phyloP scores from a whole-genome alignment of 805 yeast species.

The Nakazawaea ernobii region DNA sequence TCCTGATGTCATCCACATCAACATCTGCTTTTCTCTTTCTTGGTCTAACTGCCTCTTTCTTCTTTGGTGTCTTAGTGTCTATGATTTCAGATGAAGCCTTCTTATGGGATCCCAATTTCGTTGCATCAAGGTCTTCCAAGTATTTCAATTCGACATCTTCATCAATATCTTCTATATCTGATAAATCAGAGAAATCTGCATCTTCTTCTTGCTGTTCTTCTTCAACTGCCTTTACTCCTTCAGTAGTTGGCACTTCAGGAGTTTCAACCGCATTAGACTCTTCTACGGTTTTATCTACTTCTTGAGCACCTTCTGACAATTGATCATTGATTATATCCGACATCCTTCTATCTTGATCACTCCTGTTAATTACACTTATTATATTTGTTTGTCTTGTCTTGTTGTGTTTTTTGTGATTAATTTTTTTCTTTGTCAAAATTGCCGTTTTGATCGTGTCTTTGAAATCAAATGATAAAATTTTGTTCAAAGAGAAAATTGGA shows the following conservation, averaged over 20 bases:
- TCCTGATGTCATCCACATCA: constrained; percentile 17
- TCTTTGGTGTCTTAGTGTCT: constrained; percentile 1
- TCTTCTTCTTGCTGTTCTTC: constrained; percentile 12
- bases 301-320: no score
- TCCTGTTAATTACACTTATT: no score
- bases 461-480: neutral
- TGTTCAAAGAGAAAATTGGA: no score
- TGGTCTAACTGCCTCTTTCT: constrained; percentile 14
- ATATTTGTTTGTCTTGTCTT: no score
- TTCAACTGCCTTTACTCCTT: constrained; percentile 11
- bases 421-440: neutral
- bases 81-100: constrained; percentile 7
- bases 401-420: no score
- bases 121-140: constrained; percentile 30
- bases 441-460: neutral
- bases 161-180: constrained; percentile 27
- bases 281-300: constrained; percentile 2
- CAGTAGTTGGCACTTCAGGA: constrained; percentile 8
- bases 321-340: neutral
- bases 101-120: constrained; percentile 29
- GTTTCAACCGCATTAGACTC: neutral
- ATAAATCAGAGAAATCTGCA: constrained; percentile 26
- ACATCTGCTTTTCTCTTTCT: constrained; percentile 18
- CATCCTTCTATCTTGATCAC: neutral
- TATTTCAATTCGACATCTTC: constrained; percentile 21